A percentile compares a stretch with the other conserved stretches of the same genome.
Evolutionary conservation across 106 monocot genomes (phyloP).

Genomic region (Allium sativum): DNA sequence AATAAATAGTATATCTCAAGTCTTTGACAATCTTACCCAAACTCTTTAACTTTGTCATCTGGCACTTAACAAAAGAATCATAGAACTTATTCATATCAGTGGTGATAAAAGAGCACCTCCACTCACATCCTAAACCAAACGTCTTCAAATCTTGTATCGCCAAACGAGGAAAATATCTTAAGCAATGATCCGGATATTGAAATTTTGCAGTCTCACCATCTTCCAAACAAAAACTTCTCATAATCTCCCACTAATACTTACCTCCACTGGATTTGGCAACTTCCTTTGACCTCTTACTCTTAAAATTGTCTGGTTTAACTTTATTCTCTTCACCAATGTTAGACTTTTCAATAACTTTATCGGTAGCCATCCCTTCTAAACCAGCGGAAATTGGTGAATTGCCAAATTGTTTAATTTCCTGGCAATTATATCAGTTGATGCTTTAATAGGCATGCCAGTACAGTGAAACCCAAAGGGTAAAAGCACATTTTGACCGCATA

Average conservation of each 20-base stretch:
- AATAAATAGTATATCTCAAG: conserved; percentile 70
- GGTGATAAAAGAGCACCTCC: conserved; percentile 89
- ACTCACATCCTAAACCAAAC: conserved; percentile 88
- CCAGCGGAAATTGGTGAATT: conserved; percentile 62
- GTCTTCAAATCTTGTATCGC: conserved; percentile 75
- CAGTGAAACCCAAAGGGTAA: conserved; percentile 92
- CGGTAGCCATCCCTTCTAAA: conserved; percentile 29
- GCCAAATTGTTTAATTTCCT: conserved; percentile 56
- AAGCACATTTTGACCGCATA: conserved; percentile 71
- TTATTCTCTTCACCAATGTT: conserved; percentile 9
- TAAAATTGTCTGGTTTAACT: conserved; percentile 58
- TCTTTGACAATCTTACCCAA: conserved; percentile 85
- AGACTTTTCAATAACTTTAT: conserved; percentile 1
- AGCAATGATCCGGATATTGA: conserved; percentile 63
- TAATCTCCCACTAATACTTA: conserved; percentile 91
- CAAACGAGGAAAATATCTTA: conserved; percentile 68
- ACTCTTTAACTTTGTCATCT: conserved; percentile 62
- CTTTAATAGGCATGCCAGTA: conserved; percentile 97
- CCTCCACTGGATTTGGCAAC: conserved; percentile 59
- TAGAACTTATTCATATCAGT: conserved; percentile 82
- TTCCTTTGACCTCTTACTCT: conserved; percentile 84
- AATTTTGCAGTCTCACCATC: conserved; percentile 67
- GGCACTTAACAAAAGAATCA: conserved; percentile 88
- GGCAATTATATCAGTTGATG: conserved; percentile 75
- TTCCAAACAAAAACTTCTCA: conserved; percentile 60